These are phyloP conservation scores for Eurotiales sp. DNA, from an alignment of 2,329 filamentous ascomycete species.

Conservation along the genomic window DNA sequence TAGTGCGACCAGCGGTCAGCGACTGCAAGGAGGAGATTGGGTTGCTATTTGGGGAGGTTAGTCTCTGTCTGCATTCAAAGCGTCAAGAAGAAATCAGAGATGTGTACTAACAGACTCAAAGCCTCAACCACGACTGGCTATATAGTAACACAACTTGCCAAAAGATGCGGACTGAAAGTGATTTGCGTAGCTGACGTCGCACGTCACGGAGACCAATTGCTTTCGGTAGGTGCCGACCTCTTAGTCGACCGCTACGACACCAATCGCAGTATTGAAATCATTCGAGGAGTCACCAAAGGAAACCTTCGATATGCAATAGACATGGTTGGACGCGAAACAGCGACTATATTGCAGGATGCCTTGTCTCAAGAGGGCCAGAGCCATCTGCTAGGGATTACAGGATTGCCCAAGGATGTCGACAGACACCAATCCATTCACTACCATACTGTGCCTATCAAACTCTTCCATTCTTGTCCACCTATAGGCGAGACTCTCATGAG, in stretches of 20 bases:
- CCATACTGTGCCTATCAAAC: conserved; percentile 69
- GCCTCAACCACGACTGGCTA: conserved; percentile 66
- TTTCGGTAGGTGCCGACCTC: conserved; percentile 53
- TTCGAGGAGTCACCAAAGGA: conserved; percentile 56
- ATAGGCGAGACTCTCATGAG: conserved; percentile 60
- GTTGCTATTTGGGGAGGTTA: conserved; percentile 68
- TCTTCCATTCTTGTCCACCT: conserved; percentile 65
- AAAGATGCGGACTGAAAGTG: conserved; percentile 61
- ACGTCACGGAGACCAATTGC: not conserved
- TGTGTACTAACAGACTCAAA: conserved; percentile 20
- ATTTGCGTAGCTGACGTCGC: conserved; percentile 64
- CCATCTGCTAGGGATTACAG: conserved; percentile 66
- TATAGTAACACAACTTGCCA: conserved; percentile 63
- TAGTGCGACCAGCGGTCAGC: conserved; percentile 46
- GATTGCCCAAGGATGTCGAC: conserved; percentile 56
- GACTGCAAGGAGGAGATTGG: conserved; percentile 62
- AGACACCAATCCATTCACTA: conserved; percentile 44
- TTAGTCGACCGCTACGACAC: conserved; percentile 66
- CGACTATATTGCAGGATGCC: conserved; percentile 53
- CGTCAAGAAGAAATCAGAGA: not conserved
- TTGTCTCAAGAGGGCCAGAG: conserved; percentile 35
- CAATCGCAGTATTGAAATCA: conserved; percentile 60
- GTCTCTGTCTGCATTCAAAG: not conserved
- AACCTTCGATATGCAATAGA: conserved; percentile 66
- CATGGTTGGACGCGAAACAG: conserved; percentile 63